Percentiles rank a stretch among this genome's conserved stretches.
Conservation (phyloP, 2,329 filamentous ascomycete species). For the Alternaria brassicae region DNA sequence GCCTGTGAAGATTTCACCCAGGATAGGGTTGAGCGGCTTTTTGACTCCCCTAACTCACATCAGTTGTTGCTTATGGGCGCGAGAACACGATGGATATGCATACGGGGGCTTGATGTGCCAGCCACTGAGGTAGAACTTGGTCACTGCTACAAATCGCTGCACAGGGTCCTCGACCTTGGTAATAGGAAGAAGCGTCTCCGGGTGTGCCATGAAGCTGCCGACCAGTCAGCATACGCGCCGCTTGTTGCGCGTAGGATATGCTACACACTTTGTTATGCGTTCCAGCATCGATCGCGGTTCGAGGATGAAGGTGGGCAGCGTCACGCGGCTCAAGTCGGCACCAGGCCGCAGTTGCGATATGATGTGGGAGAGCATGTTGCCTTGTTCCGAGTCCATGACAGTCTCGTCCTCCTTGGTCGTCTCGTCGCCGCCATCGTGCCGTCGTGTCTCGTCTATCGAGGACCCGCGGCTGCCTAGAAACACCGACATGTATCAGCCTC, state of each 20-base stretch:
- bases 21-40: constrained; percentile 95
- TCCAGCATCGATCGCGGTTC: constrained; percentile 98
- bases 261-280: constrained; percentile 90
- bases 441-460: constrained; percentile 49
- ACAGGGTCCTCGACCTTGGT: constrained; percentile 86
- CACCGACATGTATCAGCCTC: constrained; percentile 26
- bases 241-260: too few species aligned
- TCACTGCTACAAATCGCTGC: constrained; percentile 89
- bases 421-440: constrained; percentile 47
- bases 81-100: constrained; percentile 47
- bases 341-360: constrained; percentile 96
- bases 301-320: constrained; percentile 95
- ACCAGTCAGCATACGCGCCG: constrained; percentile 24
- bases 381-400: constrained; percentile 88
- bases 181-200: constrained; percentile 91
- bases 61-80: constrained; percentile 29
- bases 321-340: constrained; percentile 92
- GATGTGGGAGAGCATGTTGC: constrained; percentile 95
- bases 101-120: constrained; percentile 99
- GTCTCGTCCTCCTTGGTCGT: constrained; percentile 69
- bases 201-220: constrained; percentile 96
- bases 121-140: constrained; percentile 97
- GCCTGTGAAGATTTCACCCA: constrained; percentile 92
- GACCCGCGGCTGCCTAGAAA: constrained; percentile 52
- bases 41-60: constrained; percentile 79